These are phyloP conservation scores for Aspergillus carbonarius DNA, from an alignment of 2,329 filamentous ascomycete species.

Conservation along the genomic window DNA sequence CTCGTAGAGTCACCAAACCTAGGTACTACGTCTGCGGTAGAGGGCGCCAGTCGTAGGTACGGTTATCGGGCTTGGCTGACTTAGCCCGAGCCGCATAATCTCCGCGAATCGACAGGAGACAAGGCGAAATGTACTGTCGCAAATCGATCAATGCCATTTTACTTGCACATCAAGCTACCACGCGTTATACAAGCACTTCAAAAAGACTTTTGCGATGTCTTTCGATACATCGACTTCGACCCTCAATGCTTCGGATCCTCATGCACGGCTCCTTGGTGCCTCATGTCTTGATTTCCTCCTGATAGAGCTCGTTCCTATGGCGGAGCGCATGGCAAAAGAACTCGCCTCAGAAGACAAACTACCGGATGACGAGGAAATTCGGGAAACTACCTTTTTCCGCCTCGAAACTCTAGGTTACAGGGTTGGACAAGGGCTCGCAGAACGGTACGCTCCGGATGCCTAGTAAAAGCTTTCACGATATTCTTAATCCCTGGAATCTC, in stretches of 20 bases:
- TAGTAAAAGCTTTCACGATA: neutral
- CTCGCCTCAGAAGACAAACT: constrained; percentile 42
- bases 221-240: constrained; percentile 69
- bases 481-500: neutral
- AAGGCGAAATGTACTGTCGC: neutral
- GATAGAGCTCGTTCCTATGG: constrained; percentile 94
- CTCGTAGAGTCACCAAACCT: no score
- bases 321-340: constrained; percentile 79
- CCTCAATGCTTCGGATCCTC: constrained; percentile 71
- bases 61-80: neutral
- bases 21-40: no score
- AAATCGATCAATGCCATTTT: neutral
- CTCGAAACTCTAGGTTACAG: constrained; percentile 84
- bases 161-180: neutral
- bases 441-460: constrained; percentile 59
- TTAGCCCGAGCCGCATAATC: neutral
- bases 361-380: constrained; percentile 65
- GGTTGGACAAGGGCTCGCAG: constrained; percentile 87
- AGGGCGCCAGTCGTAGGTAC: neutral
- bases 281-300: constrained; percentile 92
- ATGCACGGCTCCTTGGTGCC: constrained; percentile 72
- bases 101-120: neutral
- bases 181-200: neutral
- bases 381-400: constrained; percentile 81
- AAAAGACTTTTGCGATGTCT: constrained; percentile 56